phyloP scores from a whole-genome alignment of 106 monocot genomes.

The Posidonia australis region DNA sequence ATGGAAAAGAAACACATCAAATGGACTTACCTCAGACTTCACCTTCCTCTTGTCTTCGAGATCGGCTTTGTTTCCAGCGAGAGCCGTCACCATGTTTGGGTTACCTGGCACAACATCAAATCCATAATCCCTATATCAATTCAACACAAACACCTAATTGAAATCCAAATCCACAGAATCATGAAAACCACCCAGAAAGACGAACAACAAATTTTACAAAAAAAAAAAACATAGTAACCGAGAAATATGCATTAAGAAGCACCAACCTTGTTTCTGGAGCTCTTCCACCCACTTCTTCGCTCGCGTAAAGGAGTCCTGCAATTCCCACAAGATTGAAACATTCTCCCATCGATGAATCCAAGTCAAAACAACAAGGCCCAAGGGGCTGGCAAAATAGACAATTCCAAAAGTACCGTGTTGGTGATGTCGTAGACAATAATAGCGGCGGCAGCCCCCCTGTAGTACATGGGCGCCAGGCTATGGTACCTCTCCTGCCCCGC shows the following conservation, averaged over 20 bases:
- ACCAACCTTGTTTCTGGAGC: constrained; percentile 75
- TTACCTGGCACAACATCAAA: constrained; percentile 26
- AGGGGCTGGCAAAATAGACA: neutral
- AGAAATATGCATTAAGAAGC: neutral
- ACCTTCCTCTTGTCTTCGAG: constrained; percentile 60
- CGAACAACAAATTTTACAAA: no score
- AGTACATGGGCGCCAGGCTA: constrained; percentile 96
- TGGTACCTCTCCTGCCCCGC: constrained; percentile 98
- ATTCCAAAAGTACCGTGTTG: constrained; percentile 31
- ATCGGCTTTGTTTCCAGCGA: constrained; percentile 61
- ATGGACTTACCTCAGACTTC: constrained; percentile 27
- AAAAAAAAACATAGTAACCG: no score
- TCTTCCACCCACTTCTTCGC: constrained; percentile 97
- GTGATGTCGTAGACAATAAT: constrained; percentile 95
- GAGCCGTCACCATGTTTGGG: constrained; percentile 53
- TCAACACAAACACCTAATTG: neutral
- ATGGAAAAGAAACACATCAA: neutral
- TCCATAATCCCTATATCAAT: no score
- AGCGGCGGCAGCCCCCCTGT: constrained; percentile 89
- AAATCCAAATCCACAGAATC: no score
- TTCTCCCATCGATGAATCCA: neutral
- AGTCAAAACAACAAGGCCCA: neutral
- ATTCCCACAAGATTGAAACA: neutral
- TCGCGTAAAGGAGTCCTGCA: constrained; percentile 69
- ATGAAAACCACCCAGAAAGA: no score